Percentiles rank a stretch among this genome's conserved stretches.
These are phyloP conservation scores for Digitaria exilis DNA, from an alignment of 202 grass and related monocot genomes.

Conservation along the genomic window DNA sequence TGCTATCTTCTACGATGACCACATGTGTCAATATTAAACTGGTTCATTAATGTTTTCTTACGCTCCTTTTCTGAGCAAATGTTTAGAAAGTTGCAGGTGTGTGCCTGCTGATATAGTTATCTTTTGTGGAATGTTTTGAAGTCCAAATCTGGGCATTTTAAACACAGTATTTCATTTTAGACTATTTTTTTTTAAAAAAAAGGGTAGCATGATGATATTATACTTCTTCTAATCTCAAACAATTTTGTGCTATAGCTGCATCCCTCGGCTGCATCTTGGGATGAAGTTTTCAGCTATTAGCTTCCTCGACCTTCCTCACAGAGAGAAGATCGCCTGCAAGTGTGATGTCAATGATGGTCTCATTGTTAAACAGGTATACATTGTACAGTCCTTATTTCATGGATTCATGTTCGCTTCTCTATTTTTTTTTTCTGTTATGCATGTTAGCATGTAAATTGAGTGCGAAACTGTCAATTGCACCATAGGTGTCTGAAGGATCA, in stretches of 20 bases:
- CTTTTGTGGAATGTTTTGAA: background rate
- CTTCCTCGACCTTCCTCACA: background rate
- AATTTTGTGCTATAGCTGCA: background rate
- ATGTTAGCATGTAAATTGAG: background rate
- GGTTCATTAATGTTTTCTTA: too few relatives aligned
- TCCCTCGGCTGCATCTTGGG: constrained; percentile 9
- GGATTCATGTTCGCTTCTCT: background rate
- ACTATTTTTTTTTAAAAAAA: background rate
- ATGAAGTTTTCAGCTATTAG: constrained; percentile 22
- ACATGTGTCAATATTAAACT: too few relatives aligned
- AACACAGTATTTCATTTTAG: background rate
- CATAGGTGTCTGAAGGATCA: background rate
- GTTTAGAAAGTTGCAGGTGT: background rate
- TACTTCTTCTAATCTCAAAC: background rate
- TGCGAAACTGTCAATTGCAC: background rate
- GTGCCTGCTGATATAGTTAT: too few relatives aligned
- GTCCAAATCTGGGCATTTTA: background rate
- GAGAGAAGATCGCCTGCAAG: constrained; percentile 7
- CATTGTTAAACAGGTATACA: background rate
- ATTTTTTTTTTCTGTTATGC: background rate
- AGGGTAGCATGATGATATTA: background rate
- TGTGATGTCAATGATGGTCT: background rate
- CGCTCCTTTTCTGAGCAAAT: background rate
- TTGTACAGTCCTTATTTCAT: background rate
- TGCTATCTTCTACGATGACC: too few relatives aligned